phyloP scores from a whole-genome alignment of 148 eudicot genomes.

The Rhododendron kiyosumense region DNA sequence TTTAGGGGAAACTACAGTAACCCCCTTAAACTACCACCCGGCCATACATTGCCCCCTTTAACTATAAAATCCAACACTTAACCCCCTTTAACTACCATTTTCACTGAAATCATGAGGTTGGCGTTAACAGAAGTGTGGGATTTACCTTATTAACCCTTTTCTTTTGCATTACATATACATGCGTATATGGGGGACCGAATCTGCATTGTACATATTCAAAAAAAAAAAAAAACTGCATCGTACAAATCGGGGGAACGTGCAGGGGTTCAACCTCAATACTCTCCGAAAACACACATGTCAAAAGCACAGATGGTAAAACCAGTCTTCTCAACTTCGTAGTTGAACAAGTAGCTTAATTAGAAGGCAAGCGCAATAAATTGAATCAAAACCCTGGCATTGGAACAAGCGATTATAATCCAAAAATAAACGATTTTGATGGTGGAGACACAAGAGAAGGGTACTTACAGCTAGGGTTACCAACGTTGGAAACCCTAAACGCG shows the following conservation, averaged over 20 bases:
- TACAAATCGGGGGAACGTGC: constrained; percentile 38
- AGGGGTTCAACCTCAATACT: constrained; percentile 42
- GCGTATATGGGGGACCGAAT: too few species aligned
- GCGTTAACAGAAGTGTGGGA: too few species aligned
- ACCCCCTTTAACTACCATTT: too few species aligned
- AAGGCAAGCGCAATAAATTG: constrained; percentile 32
- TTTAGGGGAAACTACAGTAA: too few species aligned
- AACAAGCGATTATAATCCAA: neutral
- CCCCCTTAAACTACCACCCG: too few species aligned
- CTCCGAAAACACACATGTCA: constrained; percentile 46
- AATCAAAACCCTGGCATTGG: constrained; percentile 7
- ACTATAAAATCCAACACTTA: too few species aligned
- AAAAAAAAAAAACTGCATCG: too few species aligned
- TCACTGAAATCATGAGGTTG: too few species aligned
- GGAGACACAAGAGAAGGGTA: constrained; percentile 32
- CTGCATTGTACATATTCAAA: too few species aligned
- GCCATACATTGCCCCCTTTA: too few species aligned
- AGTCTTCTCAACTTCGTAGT: constrained; percentile 56
- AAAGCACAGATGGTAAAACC: constrained; percentile 49
- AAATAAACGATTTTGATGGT: neutral
- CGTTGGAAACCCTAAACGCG: neutral
- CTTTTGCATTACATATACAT: too few species aligned
- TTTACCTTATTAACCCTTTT: too few species aligned
- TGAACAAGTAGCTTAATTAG: constrained; percentile 44
- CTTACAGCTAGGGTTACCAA: constrained; percentile 26